phyloP scores from a whole-genome alignment of 2,329 filamentous ascomycete genomes.

The Sclerotinia minor region DNA sequence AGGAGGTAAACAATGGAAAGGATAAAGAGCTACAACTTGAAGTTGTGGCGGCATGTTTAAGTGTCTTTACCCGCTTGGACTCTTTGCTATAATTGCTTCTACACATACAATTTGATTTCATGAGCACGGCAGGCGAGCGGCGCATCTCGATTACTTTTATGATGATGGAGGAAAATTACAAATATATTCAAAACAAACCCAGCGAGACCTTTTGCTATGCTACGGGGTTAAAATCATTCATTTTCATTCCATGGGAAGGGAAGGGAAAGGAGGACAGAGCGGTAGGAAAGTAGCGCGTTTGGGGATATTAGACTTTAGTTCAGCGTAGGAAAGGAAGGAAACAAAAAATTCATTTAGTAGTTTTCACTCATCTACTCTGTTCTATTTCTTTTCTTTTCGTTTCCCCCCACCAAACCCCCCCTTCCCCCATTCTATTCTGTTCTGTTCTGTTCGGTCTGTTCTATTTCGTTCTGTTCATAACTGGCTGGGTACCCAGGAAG shows the following conservation, averaged over 20 bases:
- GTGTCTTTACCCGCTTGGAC: conserved; percentile 95
- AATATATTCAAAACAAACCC: conserved; percentile 4
- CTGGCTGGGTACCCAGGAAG: background rate
- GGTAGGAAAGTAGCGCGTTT: background rate
- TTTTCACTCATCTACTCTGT: background rate
- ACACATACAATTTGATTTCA: conserved; percentile 4
- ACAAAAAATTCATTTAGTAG: conserved; percentile 6
- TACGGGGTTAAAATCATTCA: conserved; percentile 10
- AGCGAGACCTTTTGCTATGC: conserved; percentile 14
- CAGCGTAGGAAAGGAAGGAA: background rate
- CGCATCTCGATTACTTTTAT: conserved; percentile 14
- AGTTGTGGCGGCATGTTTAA: conserved; percentile 91
- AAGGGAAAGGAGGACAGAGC: background rate
- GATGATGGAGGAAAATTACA: conserved; percentile 6
- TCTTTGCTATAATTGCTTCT: conserved; percentile 68
- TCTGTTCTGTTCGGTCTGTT: too few species aligned
- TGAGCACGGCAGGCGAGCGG: background rate
- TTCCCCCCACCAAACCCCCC: too few species aligned
- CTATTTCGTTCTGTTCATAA: background rate
- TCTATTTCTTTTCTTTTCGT: too few species aligned
- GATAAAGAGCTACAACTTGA: conserved; percentile 96
- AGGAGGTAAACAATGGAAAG: conserved; percentile 80
- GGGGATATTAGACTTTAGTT: conserved; percentile 7
- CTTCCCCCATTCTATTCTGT: background rate
- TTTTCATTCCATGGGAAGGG: conserved; percentile 19